phyloP scores from a whole-genome alignment of 208 protist species.

The Angomonas deanei region DNA sequence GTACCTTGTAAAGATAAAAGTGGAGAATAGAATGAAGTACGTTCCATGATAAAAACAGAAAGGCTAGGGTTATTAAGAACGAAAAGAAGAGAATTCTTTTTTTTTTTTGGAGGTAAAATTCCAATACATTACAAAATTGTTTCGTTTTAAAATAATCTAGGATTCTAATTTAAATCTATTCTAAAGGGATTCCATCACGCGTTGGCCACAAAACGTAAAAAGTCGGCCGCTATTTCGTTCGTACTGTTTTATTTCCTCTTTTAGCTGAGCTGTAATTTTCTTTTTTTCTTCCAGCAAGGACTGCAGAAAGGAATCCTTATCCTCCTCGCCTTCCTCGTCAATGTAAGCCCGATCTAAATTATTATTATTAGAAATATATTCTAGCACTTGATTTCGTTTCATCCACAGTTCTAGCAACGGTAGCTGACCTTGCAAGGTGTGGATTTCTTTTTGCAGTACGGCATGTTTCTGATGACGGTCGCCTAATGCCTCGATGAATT shows the following conservation, averaged over 20 bases:
- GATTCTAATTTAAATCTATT: not conserved
- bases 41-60: not conserved
- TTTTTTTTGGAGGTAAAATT: too few relatives aligned
- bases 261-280: not conserved
- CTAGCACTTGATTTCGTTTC: not conserved
- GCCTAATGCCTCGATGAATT: not conserved
- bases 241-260: not conserved
- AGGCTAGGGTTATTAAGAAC: conserved; percentile 7
- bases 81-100: not conserved
- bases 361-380: too few relatives aligned
- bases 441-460: not conserved
- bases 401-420: not conserved
- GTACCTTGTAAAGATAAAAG: too few relatives aligned
- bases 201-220: not conserved
- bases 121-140: not conserved
- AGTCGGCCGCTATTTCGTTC: not conserved
- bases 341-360: not conserved
- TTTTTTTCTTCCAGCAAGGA: not conserved
- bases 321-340: not conserved
- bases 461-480: too few relatives aligned
- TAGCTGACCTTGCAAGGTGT: not conserved
- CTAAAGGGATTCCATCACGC: not conserved
- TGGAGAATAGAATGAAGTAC: conserved; percentile 3
- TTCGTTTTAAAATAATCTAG: not conserved
- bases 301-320: not conserved